A percentile compares a stretch with the other conserved stretches of the same genome.
Conservation (phyloP, 139 green algal genomes). For the Chlorella sp. region DNA sequence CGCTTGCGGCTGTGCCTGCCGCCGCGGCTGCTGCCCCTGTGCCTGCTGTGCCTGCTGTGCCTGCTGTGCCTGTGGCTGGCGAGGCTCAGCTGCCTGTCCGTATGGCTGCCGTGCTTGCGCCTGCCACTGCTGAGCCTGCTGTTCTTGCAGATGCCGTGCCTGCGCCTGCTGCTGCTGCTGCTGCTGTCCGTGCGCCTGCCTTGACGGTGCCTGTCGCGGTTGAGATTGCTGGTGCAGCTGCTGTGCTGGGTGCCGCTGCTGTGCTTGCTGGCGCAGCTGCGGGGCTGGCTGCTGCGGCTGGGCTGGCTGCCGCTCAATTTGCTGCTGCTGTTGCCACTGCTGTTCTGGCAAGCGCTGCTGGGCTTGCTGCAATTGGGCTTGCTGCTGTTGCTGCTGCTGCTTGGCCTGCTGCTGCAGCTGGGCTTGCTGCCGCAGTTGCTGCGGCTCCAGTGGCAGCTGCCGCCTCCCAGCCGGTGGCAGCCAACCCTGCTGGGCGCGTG, state of each 20-base stretch:
- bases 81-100: not conserved
- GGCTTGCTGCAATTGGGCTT: not conserved
- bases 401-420: too few relatives aligned
- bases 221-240: constrained; percentile 1
- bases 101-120: not conserved
- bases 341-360: not conserved
- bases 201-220: not conserved
- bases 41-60: not conserved
- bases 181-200: not conserved
- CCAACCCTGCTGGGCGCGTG: too few relatives aligned
- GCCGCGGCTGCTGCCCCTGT: not conserved
- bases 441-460: too few relatives aligned
- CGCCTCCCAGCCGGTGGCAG: too few relatives aligned
- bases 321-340: not conserved
- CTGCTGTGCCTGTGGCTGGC: not conserved
- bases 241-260: not conserved
- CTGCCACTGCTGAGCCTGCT: not conserved
- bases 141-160: not conserved
- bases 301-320: not conserved
- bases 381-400: too few relatives aligned
- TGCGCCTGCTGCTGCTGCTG: not conserved
- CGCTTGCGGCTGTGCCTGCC: not conserved
- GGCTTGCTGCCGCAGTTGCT: too few relatives aligned
- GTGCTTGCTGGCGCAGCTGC: not conserved
- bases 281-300: not conserved